Conservation (phyloP, 495 filamentous ascomycete species). For the Tuber melanosporum region DNA sequence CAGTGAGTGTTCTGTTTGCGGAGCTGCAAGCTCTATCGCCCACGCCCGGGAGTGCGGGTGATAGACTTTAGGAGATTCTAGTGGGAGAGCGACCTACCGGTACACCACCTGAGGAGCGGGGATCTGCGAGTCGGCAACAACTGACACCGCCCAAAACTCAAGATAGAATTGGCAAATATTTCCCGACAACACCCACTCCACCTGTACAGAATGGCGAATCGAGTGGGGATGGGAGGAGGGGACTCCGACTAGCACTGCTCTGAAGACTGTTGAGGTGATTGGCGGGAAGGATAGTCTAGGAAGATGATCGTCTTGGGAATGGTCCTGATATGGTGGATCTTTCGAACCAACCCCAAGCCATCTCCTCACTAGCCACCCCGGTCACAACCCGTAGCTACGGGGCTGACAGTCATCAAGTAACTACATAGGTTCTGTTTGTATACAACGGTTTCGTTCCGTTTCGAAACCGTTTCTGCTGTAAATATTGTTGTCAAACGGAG, state of each 20-base stretch:
- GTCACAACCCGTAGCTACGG: background rate
- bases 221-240: background rate
- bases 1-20: background rate
- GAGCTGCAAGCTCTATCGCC: background rate
- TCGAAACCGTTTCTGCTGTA: too few species aligned
- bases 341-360: background rate
- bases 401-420: background rate
- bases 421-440: background rate
- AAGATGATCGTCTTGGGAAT: background rate
- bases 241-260: background rate
- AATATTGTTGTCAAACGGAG: too few species aligned
- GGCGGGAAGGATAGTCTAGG: background rate
- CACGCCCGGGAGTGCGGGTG: too few species aligned
- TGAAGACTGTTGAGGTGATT: background rate
- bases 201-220: background rate
- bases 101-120: background rate
- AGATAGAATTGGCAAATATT: too few species aligned
- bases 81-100: background rate
- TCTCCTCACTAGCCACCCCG: background rate
- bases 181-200: background rate
- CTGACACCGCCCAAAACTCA: background rate
- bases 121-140: background rate
- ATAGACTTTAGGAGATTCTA: background rate
- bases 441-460: too few species aligned
- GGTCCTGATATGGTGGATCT: background rate